Conservation (phyloP, 306 rosid species). For the Lathyrus tuberosus region DNA sequence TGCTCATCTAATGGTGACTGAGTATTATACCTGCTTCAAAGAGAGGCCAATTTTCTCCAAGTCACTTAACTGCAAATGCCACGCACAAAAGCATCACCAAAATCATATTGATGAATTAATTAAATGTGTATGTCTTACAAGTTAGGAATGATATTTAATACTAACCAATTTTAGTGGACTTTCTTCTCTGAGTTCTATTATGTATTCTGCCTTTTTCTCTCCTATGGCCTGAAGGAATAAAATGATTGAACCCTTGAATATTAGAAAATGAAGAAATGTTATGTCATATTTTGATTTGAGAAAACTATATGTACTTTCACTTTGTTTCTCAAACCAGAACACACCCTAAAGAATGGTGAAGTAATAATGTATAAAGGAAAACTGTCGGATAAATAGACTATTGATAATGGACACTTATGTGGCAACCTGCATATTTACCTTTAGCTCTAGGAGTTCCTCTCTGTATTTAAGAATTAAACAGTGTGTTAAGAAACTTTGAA, state of each 20-base stretch:
- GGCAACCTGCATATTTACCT: too few relatives aligned
- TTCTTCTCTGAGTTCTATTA: constrained; percentile 75
- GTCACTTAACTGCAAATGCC: constrained; percentile 68
- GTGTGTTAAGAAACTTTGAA: too few relatives aligned
- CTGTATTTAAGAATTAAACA: too few relatives aligned
- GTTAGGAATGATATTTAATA: constrained; percentile 15
- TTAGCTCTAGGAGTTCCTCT: too few relatives aligned
- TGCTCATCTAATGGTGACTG: too few relatives aligned
- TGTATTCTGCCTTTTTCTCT: constrained; percentile 80
- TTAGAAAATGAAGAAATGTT: constrained; percentile 21
- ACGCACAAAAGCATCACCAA: constrained; percentile 26
- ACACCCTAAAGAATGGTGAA: too few relatives aligned
- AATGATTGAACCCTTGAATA: neutral
- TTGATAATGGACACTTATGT: too few relatives aligned
- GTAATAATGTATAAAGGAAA: too few relatives aligned
- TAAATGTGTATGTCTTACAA: neutral
- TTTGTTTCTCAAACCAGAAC: neutral
- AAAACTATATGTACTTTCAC: neutral
- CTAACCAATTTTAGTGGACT: constrained; percentile 85
- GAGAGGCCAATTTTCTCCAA: constrained; percentile 95
- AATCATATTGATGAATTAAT: constrained; percentile 8
- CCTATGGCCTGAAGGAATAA: constrained; percentile 74
- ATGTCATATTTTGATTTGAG: neutral
- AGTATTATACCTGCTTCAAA: too few relatives aligned
- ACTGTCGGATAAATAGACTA: too few relatives aligned